phyloP scores from a whole-genome alignment of 495 filamentous ascomycete genomes.

The Cercophora scortea region DNA sequence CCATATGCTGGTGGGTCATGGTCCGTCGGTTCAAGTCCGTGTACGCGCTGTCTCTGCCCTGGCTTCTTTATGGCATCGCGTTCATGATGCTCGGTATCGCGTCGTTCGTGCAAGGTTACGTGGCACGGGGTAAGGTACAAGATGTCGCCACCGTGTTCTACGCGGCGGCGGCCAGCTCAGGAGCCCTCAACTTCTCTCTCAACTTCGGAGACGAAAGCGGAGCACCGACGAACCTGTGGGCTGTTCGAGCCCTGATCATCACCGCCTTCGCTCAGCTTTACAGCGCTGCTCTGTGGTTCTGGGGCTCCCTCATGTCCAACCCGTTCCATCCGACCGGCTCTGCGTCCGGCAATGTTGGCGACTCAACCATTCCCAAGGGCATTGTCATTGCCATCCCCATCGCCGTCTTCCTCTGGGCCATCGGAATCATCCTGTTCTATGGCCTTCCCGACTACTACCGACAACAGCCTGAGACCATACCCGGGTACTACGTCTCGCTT shows the following conservation, averaged over 20 bases:
- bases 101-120: conserved; percentile 33
- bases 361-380: conserved; percentile 15
- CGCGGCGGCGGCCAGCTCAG: conserved; percentile 47
- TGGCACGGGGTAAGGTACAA: conserved; percentile 40
- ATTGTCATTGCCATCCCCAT: conserved; percentile 40
- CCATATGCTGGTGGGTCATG: conserved; percentile 54
- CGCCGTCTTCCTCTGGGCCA: conserved; percentile 38
- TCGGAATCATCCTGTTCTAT: conserved; percentile 42
- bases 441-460: conserved; percentile 59
- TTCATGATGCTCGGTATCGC: conserved; percentile 55
- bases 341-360: conserved; percentile 1
- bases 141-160: conserved; percentile 51
- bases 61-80: conserved; percentile 50
- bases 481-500: conserved; percentile 48
- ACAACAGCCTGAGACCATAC: conserved; percentile 57
- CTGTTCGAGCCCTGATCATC: conserved; percentile 50
- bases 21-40: conserved; percentile 43
- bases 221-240: conserved; percentile 49
- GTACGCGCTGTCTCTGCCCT: conserved; percentile 38
- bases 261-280: conserved; percentile 56
- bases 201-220: conserved; percentile 56
- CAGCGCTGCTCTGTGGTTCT: conserved; percentile 51
- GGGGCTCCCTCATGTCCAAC: conserved; percentile 37
- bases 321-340: conserved; percentile 3
- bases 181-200: conserved; percentile 53